Percentiles rank a stretch among this genome's conserved stretches.
Evolutionary conservation across 1,284 basidiomycete genomes (phyloP).

Genomic region (Pseudozyma flocculosa): DNA sequence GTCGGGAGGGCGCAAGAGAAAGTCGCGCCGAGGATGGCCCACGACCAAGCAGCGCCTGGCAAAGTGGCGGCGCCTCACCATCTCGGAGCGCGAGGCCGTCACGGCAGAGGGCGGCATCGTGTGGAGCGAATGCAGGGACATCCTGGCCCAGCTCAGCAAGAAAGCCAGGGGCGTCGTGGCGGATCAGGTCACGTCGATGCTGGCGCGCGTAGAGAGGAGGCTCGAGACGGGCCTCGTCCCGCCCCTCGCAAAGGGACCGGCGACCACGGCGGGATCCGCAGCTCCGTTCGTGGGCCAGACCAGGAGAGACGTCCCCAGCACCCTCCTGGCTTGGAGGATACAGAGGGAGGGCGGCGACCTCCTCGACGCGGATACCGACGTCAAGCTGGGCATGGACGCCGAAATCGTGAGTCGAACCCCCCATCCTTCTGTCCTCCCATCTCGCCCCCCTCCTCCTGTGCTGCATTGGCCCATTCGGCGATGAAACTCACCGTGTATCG

Average conservation of each 20-base stretch:
- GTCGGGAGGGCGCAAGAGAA: neutral
- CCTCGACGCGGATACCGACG: conserved; percentile 5
- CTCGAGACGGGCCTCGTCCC: conserved; percentile 27
- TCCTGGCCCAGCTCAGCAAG: conserved; percentile 31
- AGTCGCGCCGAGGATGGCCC: conserved; percentile 26
- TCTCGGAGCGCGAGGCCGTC: conserved; percentile 33
- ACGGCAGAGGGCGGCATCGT: conserved; percentile 37
- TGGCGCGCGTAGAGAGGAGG: conserved; percentile 24
- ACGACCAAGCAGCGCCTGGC: conserved; percentile 15
- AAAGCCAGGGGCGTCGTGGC: conserved; percentile 29
- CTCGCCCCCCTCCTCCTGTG: neutral
- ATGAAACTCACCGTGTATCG: neutral
- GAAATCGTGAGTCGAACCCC: conserved; percentile 19
- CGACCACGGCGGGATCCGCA: conserved; percentile 1
- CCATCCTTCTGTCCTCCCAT: neutral
- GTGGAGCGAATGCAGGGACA: conserved; percentile 21
- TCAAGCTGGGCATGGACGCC: conserved; percentile 17
- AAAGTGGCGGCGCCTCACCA: conserved; percentile 31
- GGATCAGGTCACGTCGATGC: conserved; percentile 12
- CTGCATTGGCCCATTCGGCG: no score
- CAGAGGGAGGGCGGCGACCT: conserved; percentile 21
- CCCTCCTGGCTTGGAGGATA: conserved; percentile 27
- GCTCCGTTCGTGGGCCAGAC: neutral
- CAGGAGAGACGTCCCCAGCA: conserved; percentile 20
- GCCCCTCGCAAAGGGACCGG: conserved; percentile 19